Evolutionary conservation across 345 rosid species (phyloP).

Genomic region (Cochlearia excelsa): DNA sequence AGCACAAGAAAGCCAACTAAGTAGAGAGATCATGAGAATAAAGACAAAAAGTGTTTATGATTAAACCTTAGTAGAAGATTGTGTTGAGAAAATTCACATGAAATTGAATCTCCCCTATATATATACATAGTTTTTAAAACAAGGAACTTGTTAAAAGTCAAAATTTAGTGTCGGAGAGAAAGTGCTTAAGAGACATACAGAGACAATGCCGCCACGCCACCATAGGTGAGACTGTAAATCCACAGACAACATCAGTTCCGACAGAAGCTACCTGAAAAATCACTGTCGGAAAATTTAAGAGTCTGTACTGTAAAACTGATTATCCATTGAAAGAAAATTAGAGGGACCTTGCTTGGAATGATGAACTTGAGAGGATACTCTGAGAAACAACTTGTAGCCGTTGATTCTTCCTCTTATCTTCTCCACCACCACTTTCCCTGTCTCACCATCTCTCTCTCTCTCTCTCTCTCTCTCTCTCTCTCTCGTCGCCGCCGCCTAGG

Average conservation of each 20-base stretch:
- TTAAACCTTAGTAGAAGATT: conserved; percentile 84
- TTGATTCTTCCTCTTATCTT: conserved; percentile 67
- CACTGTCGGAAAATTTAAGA: background rate
- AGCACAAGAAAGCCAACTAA: conserved; percentile 16
- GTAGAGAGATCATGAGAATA: background rate
- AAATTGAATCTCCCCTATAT: conserved; percentile 54
- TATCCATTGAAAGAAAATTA: background rate
- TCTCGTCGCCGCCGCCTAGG: too few relatives aligned
- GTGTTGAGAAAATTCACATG: conserved; percentile 69
- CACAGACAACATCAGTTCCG: conserved; percentile 70
- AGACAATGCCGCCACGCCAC: conserved; percentile 96
- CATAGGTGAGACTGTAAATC: conserved; percentile 85
- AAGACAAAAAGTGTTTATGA: background rate
- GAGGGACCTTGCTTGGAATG: conserved; percentile 61
- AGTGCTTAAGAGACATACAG: conserved; percentile 57
- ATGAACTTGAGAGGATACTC: conserved; percentile 93
- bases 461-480: too few relatives aligned
- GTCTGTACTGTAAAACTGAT: background rate
- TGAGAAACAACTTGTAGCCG: conserved; percentile 67
- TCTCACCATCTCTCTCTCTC: too few relatives aligned
- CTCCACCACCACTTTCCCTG: conserved; percentile 66
- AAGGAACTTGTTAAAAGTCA: conserved; percentile 6
- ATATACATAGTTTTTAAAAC: too few relatives aligned
- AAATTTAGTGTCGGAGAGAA: conserved; percentile 9
- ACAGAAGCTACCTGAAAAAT: conserved; percentile 77